These are phyloP conservation scores for Aspergillus panamensis DNA, from an alignment of 495 filamentous ascomycete species.

Conservation along the genomic window DNA sequence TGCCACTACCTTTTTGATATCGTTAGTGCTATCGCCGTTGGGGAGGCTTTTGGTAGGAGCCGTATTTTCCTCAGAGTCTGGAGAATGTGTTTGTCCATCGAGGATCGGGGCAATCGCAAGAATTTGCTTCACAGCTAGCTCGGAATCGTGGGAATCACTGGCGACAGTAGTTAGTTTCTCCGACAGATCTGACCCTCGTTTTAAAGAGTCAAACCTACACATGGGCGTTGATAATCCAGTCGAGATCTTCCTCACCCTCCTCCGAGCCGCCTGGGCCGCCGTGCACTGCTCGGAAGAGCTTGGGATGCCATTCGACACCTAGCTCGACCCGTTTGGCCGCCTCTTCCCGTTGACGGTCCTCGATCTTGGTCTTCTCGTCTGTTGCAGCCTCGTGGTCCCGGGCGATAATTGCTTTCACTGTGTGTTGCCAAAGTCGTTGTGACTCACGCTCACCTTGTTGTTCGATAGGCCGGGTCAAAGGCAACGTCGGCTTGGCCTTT, in stretches of 20 bases:
- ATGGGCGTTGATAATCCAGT: constrained; percentile 90
- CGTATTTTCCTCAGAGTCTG: constrained; percentile 28
- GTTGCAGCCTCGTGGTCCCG: constrained; percentile 87
- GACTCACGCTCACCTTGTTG: constrained; percentile 93
- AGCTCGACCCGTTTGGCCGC: constrained; percentile 76
- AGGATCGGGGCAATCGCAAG: constrained; percentile 82
- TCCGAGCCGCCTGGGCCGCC: constrained; percentile 69
- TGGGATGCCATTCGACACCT: constrained; percentile 84
- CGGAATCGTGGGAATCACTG: constrained; percentile 66
- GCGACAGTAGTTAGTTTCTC: not conserved
- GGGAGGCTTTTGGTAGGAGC: not conserved
- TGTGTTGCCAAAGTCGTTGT: constrained; percentile 78
- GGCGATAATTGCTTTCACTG: constrained; percentile 72
- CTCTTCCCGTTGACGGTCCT: constrained; percentile 86
- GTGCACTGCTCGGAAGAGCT: constrained; percentile 72
- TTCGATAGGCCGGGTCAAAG: constrained; percentile 68
- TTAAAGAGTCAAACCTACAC: constrained; percentile 55
- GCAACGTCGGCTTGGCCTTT: constrained; percentile 68
- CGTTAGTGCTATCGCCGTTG: constrained; percentile 13
- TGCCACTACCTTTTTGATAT: constrained; percentile 9
- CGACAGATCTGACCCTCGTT: not conserved
- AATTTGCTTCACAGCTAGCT: constrained; percentile 80
- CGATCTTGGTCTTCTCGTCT: constrained; percentile 91
- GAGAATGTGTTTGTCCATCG: constrained; percentile 55
- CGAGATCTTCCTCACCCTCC: constrained; percentile 83